A percentile compares a stretch with the other conserved stretches of the same genome.
phyloP scores from a whole-genome alignment of 192 early-diverging fungal genomes.

The Jimgerdemannia flammicorona region DNA sequence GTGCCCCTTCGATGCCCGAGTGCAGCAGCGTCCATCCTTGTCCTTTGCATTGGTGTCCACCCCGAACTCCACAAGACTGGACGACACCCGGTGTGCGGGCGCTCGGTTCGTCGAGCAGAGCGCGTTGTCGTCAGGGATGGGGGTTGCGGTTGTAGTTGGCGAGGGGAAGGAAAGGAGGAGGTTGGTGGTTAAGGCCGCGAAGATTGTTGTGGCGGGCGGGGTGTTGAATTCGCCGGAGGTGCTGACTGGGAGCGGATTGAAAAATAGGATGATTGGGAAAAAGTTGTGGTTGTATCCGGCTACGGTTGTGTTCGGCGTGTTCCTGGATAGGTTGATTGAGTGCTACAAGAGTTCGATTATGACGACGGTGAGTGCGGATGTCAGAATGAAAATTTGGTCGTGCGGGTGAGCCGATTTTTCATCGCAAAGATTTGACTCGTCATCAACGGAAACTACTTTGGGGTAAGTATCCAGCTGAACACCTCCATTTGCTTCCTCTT shows the following conservation, averaged over 20 bases:
- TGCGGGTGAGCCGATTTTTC: too few relatives aligned
- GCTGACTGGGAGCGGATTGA: constrained; percentile 59
- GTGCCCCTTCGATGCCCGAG: too few relatives aligned
- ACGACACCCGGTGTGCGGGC: constrained; percentile 59
- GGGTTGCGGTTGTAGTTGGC: constrained; percentile 43
- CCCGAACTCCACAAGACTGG: constrained; percentile 72
- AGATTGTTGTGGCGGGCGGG: constrained; percentile 60
- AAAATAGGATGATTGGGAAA: constrained; percentile 66
- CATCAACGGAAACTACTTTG: constrained; percentile 58
- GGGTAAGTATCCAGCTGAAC: constrained; percentile 62
- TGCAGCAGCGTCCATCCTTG: too few relatives aligned
- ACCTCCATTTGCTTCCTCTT: constrained; percentile 18
- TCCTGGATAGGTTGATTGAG: constrained; percentile 45
- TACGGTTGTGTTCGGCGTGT: constrained; percentile 57
- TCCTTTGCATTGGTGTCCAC: too few relatives aligned
- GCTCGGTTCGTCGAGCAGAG: constrained; percentile 58
- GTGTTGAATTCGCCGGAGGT: constrained; percentile 64
- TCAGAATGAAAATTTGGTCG: too few relatives aligned
- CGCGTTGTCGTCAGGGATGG: constrained; percentile 50
- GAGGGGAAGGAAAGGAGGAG: constrained; percentile 21
- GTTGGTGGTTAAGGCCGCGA: constrained; percentile 43
- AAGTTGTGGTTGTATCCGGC: constrained; percentile 67
- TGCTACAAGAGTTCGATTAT: constrained; percentile 58
- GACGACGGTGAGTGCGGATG: constrained; percentile 51
- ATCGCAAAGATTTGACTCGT: neutral